Evolutionary conservation across 345 rosid genomes (phyloP).

Genomic region (Eucalyptus marginata): DNA sequence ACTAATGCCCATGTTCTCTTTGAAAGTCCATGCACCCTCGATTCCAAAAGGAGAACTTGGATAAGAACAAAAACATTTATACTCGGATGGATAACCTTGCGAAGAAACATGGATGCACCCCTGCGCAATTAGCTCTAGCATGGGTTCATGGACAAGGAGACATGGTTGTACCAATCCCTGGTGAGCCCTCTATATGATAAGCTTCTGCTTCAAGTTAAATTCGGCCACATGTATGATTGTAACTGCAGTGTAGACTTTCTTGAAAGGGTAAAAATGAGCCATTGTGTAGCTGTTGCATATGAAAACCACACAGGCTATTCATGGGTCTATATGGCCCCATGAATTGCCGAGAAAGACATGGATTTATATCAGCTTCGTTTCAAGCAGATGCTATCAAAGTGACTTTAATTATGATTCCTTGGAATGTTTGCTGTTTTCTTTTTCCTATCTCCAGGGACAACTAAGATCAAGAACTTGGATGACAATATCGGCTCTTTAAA

Average conservation of each 20-base stretch:
- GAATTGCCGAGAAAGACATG: not conserved
- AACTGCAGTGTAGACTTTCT: not conserved
- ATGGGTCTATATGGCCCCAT: not conserved
- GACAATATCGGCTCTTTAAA: constrained; percentile 8
- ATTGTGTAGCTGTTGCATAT: not conserved
- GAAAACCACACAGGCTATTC: not conserved
- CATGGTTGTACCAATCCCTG: constrained; percentile 47
- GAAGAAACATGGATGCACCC: constrained; percentile 26
- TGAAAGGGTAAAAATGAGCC: not conserved
- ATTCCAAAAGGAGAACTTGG: constrained; percentile 26
- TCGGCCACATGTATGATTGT: not conserved
- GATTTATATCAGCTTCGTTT: not conserved
- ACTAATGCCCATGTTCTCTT: not conserved
- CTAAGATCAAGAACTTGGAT: constrained; percentile 15
- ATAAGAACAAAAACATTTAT: constrained; percentile 29
- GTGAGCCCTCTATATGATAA: constrained; percentile 2
- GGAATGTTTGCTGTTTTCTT: not conserved
- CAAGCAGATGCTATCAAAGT: not conserved
- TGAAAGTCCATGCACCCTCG: constrained; percentile 26
- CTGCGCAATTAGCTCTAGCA: constrained; percentile 43
- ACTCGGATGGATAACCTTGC: constrained; percentile 14
- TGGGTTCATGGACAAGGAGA: constrained; percentile 47
- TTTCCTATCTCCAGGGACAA: constrained; percentile 4
- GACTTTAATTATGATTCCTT: not conserved
- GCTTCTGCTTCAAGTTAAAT: constrained; percentile 4